Percentiles rank a stretch among this genome's conserved stretches.
Evolutionary conservation across 2,329 filamentous ascomycete species (phyloP).

Genomic region (Microsporum canis): DNA sequence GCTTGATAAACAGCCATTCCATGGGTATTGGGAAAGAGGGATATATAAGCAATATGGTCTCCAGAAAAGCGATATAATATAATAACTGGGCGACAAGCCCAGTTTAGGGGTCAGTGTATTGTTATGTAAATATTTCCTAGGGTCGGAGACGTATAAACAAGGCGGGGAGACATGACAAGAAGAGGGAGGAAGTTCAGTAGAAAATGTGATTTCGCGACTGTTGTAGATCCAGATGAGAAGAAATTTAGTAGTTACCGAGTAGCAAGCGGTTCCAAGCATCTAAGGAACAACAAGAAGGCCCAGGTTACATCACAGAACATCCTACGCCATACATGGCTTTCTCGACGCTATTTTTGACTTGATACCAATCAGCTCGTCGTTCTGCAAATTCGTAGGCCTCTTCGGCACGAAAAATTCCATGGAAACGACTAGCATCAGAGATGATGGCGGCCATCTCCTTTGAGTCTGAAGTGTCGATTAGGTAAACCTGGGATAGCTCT

Average conservation of each 20-base stretch:
- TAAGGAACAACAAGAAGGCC: too few relatives aligned
- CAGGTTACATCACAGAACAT: slow-evolving; percentile 64
- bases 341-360: slow-evolving; percentile 78
- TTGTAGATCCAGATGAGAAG: too few relatives aligned
- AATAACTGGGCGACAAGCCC: neutral
- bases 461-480: slow-evolving; percentile 75
- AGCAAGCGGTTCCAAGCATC: too few relatives aligned
- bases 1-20: neutral
- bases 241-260: too few relatives aligned
- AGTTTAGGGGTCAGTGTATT: too few relatives aligned
- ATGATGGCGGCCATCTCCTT: slow-evolving; percentile 95
- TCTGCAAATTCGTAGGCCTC: slow-evolving; percentile 98
- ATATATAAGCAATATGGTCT: neutral
- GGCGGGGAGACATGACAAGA: too few relatives aligned
- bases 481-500: slow-evolving; percentile 88
- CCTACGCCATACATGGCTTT: slow-evolving; percentile 95
- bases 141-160: too few relatives aligned
- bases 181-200: too few relatives aligned
- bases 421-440: slow-evolving; percentile 78
- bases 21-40: neutral
- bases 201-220: too few relatives aligned
- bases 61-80: neutral
- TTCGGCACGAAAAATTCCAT: slow-evolving; percentile 85
- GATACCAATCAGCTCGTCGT: slow-evolving; percentile 86
- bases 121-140: too few relatives aligned